Percentiles rank a stretch among this genome's conserved stretches.
phyloP scores from a whole-genome alignment of 192 early-diverging fungal genomes.

The Backusella macrospora region DNA sequence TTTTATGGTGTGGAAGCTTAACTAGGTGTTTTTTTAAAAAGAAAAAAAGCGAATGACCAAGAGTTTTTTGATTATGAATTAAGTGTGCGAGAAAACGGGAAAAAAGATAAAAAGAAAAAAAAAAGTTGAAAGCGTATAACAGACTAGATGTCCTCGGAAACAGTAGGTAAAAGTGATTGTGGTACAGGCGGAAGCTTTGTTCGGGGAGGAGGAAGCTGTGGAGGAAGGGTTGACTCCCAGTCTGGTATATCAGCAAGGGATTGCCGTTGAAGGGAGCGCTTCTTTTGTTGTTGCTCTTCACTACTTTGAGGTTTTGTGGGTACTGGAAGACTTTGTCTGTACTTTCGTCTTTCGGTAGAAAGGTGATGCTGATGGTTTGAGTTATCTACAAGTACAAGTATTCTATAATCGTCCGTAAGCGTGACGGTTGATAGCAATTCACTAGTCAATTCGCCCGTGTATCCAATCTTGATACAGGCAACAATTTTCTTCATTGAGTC shows the following conservation, averaged over 20 bases:
- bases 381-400: slow-evolving; percentile 3
- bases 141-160: slow-evolving; percentile 6
- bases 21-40: background rate
- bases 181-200: slow-evolving; percentile 30
- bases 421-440: slow-evolving; percentile 12
- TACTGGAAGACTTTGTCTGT: slow-evolving; percentile 6
- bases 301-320: background rate
- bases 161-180: slow-evolving; percentile 9
- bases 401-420: slow-evolving; percentile 26
- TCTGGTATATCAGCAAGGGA: slow-evolving; percentile 29
- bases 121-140: background rate
- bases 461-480: slow-evolving; percentile 31
- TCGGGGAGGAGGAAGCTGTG: slow-evolving; percentile 34
- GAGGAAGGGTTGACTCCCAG: slow-evolving; percentile 31
- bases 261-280: background rate
- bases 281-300: background rate
- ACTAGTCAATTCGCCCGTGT: slow-evolving; percentile 11
- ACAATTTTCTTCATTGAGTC: slow-evolving; percentile 36
- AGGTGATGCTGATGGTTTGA: background rate
- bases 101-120: background rate
- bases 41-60: background rate
- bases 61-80: background rate
- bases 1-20: background rate
- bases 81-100: background rate
- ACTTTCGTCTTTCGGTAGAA: background rate